Evolutionary conservation across 345 rosid species (phyloP).

Genomic region (Sonneratia alba): DNA sequence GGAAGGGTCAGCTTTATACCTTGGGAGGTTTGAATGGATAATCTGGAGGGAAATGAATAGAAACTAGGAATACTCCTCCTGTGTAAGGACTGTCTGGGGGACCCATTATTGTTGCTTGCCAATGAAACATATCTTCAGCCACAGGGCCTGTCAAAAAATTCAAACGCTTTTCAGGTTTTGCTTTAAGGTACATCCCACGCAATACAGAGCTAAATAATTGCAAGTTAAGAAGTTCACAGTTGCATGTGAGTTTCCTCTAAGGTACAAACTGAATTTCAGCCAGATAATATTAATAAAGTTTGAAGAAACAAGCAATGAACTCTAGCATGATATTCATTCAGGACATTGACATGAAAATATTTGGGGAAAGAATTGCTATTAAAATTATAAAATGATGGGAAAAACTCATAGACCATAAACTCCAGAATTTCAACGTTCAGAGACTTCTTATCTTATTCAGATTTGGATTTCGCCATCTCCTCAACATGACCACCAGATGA

Average conservation of each 20-base stretch:
- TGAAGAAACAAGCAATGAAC: neutral
- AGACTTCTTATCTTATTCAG: too few species aligned
- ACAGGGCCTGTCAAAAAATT: conserved; percentile 24
- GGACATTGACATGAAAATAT: neutral
- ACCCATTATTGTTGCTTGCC: conserved; percentile 34
- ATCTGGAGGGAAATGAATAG: conserved; percentile 30
- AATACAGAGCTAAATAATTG: neutral
- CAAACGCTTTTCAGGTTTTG: neutral
- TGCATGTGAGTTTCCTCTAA: neutral
- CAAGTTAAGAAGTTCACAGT: neutral
- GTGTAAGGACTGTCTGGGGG: conserved; percentile 26
- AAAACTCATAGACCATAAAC: too few species aligned
- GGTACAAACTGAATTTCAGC: neutral
- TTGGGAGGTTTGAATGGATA: conserved; percentile 33
- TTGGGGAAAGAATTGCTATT: neutral
- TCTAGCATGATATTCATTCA: neutral
- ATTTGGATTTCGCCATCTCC: too few species aligned
- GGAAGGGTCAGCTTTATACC: conserved; percentile 7
- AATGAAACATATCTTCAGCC: conserved; percentile 31
- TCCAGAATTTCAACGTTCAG: too few species aligned
- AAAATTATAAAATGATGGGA: neutral
- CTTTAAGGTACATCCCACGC: neutral
- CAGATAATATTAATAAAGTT: neutral
- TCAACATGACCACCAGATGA: too few species aligned
- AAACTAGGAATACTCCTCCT: conserved; percentile 26